phyloP scores from a whole-genome alignment of 2,329 filamentous ascomycete species.

The Trichoderma harzianum region DNA sequence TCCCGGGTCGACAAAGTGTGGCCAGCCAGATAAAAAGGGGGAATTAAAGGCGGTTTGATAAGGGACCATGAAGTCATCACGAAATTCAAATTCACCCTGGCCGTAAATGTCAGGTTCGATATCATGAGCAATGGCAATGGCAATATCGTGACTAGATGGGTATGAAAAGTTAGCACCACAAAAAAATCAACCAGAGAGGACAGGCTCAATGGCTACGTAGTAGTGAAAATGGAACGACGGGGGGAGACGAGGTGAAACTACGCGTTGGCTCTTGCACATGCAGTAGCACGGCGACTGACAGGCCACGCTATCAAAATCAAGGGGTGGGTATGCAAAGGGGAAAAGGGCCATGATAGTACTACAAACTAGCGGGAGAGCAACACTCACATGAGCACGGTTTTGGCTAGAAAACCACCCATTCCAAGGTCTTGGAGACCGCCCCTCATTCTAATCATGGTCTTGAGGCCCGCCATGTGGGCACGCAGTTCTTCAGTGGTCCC shows the following conservation, averaged over 20 bases:
- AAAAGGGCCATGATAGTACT: neutral
- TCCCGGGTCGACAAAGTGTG: conserved; percentile 41
- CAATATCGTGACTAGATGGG: conserved; percentile 41
- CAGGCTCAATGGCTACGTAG: neutral
- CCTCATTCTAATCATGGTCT: conserved; percentile 45
- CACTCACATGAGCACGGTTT: conserved; percentile 47
- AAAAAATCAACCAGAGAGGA: neutral
- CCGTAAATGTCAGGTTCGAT: conserved; percentile 41
- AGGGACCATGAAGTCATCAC: conserved; percentile 36
- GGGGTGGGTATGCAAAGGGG: neutral
- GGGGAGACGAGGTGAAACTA: neutral
- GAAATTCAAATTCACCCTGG: conserved; percentile 40
- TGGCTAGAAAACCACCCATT: conserved; percentile 45
- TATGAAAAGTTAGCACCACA: conserved; percentile 19
- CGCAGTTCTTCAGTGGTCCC: conserved; percentile 43
- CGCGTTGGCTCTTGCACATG: neutral
- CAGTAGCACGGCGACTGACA: neutral
- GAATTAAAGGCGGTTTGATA: conserved; percentile 46
- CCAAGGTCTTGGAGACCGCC: conserved; percentile 46
- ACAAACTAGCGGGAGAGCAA: neutral
- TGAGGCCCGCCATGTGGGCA: conserved; percentile 45
- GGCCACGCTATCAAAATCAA: neutral
- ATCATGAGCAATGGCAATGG: conserved; percentile 48
- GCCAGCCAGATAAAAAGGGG: conserved; percentile 43
- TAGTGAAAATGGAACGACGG: neutral